Evolutionary conservation across 2,329 filamentous ascomycete species (phyloP).

Genomic region (Arthroderma uncinatum): DNA sequence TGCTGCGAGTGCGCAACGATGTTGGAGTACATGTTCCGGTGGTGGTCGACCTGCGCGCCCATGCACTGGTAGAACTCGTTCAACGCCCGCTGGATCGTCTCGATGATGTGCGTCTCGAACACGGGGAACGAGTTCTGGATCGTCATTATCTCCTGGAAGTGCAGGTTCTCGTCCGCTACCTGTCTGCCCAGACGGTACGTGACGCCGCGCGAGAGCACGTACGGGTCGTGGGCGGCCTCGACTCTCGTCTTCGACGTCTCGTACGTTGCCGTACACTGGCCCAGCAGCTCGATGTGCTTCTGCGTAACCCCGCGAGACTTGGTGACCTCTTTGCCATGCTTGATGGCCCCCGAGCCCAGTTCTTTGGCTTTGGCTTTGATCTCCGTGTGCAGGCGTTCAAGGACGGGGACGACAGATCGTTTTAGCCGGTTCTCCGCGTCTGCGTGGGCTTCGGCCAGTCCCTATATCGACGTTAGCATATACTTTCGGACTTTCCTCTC

Average conservation of each 20-base stretch:
- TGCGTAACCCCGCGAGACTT: constrained; percentile 78
- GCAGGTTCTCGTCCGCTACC: constrained; percentile 90
- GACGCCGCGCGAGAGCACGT: constrained; percentile 71
- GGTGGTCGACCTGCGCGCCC: constrained; percentile 69
- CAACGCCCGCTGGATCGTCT: constrained; percentile 71
- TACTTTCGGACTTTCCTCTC: not conserved
- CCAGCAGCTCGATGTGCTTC: constrained; percentile 91
- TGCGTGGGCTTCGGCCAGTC: constrained; percentile 73
- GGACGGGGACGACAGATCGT: constrained; percentile 70
- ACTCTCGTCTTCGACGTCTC: constrained; percentile 62
- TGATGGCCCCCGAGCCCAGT: constrained; percentile 65
- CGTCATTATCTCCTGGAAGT: constrained; percentile 76
- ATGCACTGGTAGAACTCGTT: constrained; percentile 73
- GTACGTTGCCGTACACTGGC: constrained; percentile 69
- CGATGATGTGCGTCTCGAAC: constrained; percentile 78
- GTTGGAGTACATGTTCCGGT: constrained; percentile 68
- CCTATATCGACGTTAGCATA: constrained; percentile 37
- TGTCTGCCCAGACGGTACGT: constrained; percentile 80
- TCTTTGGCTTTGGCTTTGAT: constrained; percentile 97
- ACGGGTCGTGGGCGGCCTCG: constrained; percentile 68
- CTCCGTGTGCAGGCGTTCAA: constrained; percentile 85
- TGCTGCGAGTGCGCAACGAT: constrained; percentile 67
- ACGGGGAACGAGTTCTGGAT: constrained; percentile 83
- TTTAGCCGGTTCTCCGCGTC: constrained; percentile 90
- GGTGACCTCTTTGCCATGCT: constrained; percentile 80